Evolutionary conservation across 2,329 filamentous ascomycete species (phyloP), one percentile per base, ranked within the genome.

Genomic region (Fusarium redolens): DNA sequence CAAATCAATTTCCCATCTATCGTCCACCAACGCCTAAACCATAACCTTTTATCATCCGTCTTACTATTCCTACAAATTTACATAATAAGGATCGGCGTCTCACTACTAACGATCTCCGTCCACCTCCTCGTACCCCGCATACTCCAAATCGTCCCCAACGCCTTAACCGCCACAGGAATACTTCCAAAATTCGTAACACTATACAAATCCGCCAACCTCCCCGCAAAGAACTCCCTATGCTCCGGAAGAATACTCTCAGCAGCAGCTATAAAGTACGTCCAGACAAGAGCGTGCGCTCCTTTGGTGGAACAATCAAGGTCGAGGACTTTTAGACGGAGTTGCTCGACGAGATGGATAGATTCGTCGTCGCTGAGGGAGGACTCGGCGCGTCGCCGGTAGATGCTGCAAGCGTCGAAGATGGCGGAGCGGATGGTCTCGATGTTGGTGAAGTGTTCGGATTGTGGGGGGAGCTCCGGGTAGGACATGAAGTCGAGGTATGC

Each of bases 191-290:
- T 71, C 0, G 82, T 84, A 18, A 77, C 76, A 8, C 62, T 61
- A 47, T 82, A 80, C 5, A 84, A 61, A 0, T 74, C 66, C 4
- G 63, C 65, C 11, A 84, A 61, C 1, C 81, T 71, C 2, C 70
- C 57, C 0, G 75, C 73, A 50, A 84, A 85, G 33, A 83, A 85
- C 1, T 71, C 57, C 4, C 82, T 74, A 54, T 84, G 81, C 25
- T 77, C 77, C 1, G 79, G 78, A 2, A 80, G 71, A 0, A 75
- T 75, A 43, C 82, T 84, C 61, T 84, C 82, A 0, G 82, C 82
- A 0, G 81, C 82, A 2, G 81, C 82, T 2, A 84, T 78, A 35
- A 84, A 84, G 57, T 79, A 84, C 1, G 80, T 75, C 83, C 83
- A 85, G 0, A 84, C 82, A 1, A 85, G 78, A 2, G 81, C 79